Base-by-base conservation (phyloP, 1,139 yeast species). In the Lodderomyces beijingensis region DNA sequence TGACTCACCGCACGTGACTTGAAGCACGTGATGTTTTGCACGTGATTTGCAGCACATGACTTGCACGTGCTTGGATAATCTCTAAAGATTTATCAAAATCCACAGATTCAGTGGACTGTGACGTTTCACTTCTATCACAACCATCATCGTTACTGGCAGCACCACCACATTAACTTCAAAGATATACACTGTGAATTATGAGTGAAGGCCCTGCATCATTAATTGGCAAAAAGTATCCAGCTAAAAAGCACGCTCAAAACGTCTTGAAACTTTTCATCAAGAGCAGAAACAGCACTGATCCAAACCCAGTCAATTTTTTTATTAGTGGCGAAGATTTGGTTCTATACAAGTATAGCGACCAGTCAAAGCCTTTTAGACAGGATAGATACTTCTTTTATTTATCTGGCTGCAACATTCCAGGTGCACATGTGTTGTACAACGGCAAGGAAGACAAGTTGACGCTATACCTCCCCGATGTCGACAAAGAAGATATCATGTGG, bases 401-500 rank as follows among this genome's bases (percentile, higher is more conserved):
- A 33, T 65, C 87, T 3, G 98, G 98, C n/a, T 81, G 83, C 35
- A 78, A 83, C 42, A 70, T 85, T 30, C 88, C 94, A 1, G 93
- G 91, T 1, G 70, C 83, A 24, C 84, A 77, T 44, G 73, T 87
- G 1, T 58, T 83, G 17, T 91, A 75, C 50, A 64, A 77, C 29
- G 54, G 79, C 17, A 49, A 49, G 3, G 45, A 57, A 13, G 87
- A 82, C 35, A 65, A 73, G 35, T 67, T 87, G 43, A 76, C 79
- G 0, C 62, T 89, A 29, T 89, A 83, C 51, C 65, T 91, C 34
- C 96, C 97, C 3, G 74, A 83, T 37, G 68, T 89, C 31, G 95
- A 88, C 52, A 62, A 74, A 33, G 97, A 91, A 30, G 96, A 86
- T 52, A 85, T 91, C 31, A 84, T 91, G 89, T 91, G 98, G 97